These are phyloP conservation scores for Royoungia palumana DNA, from an alignment of 768 basidiomycete genomes.

Conservation along the genomic window DNA sequence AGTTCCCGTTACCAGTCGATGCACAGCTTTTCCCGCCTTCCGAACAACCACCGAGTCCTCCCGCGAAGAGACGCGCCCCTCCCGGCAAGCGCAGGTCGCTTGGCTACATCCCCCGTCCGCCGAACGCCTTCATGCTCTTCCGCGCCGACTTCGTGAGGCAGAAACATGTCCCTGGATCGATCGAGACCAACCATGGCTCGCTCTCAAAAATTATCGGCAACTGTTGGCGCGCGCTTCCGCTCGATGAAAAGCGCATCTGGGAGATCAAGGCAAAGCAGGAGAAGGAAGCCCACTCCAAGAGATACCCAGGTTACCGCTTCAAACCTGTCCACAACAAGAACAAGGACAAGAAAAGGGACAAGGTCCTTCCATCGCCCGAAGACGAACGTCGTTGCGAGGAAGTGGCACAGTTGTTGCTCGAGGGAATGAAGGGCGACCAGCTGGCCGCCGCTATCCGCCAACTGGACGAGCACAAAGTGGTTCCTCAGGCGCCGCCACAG, in stretches of 20 bases:
- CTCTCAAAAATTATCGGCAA: conserved; percentile 51
- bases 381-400: conserved; percentile 42
- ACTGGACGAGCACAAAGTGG: conserved; percentile 37
- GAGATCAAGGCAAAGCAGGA: conserved; percentile 69
- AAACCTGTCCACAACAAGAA: conserved; percentile 44
- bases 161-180: conserved; percentile 49
- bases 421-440: conserved; percentile 69
- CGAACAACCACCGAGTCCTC: conserved; percentile 35
- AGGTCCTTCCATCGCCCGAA: conserved; percentile 13
- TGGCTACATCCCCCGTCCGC: conserved; percentile 29
- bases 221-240: conserved; percentile 66
- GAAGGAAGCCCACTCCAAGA: conserved; percentile 66
- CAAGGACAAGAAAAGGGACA: conserved; percentile 42
- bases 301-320: conserved; percentile 63
- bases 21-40: conserved; percentile 56
- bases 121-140: conserved; percentile 38
- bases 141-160: conserved; percentile 38
- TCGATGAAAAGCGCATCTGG: conserved; percentile 71
- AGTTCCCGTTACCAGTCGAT: conserved; percentile 31
- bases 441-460: conserved; percentile 58
- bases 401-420: conserved; percentile 59
- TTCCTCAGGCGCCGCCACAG: not conserved
- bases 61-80: conserved; percentile 47
- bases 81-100: conserved; percentile 65
- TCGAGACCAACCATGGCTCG: conserved; percentile 48